A percentile compares a stretch with the other conserved stretches of the same genome.
phyloP scores from a whole-genome alignment of 306 rosid species.

The Sechiopsis laciniata region DNA sequence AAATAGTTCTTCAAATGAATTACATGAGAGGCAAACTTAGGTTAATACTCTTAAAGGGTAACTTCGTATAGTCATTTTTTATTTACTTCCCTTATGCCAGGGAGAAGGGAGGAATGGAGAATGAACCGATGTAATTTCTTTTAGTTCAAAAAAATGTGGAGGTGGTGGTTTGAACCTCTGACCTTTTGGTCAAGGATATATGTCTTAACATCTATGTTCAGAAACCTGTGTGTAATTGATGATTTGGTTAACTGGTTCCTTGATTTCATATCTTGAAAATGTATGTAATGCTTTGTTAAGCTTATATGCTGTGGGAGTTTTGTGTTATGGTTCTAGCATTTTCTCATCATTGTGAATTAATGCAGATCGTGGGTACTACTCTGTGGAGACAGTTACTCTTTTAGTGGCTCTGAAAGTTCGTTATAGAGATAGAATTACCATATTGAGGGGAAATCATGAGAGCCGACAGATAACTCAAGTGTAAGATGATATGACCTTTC shows the following conservation, averaged over 20 bases:
- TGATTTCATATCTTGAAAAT: not conserved
- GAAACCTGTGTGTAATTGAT: not conserved
- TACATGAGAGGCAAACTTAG: not conserved
- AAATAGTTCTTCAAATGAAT: not conserved
- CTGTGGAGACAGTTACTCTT: slow-evolving; percentile 95
- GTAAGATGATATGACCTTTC: slow-evolving; percentile 38
- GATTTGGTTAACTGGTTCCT: slow-evolving; percentile 4
- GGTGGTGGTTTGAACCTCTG: not conserved
- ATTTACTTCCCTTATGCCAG: not conserved
- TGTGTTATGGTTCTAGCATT: not conserved
- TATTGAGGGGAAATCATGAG: slow-evolving; percentile 94
- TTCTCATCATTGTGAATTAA: slow-evolving; percentile 2
- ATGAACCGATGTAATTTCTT: not conserved
- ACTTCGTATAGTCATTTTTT: not conserved
- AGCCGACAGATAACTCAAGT: slow-evolving; percentile 98
- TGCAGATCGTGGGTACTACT: slow-evolving; percentile 56
- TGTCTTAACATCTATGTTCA: not conserved
- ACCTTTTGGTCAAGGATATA: not conserved
- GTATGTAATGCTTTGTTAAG: not conserved
- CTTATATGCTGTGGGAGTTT: not conserved
- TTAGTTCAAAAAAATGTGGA: not conserved
- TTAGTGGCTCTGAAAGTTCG: slow-evolving; percentile 93
- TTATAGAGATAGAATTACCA: slow-evolving; percentile 95
- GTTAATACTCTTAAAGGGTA: not conserved
- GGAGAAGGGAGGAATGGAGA: not conserved